Evolutionary conservation across 2,329 filamentous ascomycete genomes (phyloP).

Genomic region (Colletotrichum musicola): DNA sequence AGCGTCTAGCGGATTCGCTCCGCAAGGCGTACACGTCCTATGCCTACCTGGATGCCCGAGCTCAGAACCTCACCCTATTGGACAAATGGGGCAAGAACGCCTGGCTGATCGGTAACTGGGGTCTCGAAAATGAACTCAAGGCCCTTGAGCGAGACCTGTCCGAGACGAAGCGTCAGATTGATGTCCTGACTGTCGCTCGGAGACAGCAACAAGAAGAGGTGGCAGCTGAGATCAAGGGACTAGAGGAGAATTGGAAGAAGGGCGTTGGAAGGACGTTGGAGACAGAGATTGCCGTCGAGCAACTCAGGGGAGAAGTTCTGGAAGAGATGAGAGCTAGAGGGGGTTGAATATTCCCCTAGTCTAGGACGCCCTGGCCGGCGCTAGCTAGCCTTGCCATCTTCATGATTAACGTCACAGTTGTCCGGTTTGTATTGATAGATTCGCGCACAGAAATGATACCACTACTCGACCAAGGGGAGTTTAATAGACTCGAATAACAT

Average conservation of each 20-base stretch:
- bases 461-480: background rate
- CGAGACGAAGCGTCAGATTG: conserved; percentile 74
- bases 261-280: conserved; percentile 86
- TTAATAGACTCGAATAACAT: conserved; percentile 8
- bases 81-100: conserved; percentile 88
- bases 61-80: conserved; percentile 75
- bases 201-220: conserved; percentile 78
- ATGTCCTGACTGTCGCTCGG: conserved; percentile 78
- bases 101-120: conserved; percentile 89
- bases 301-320: conserved; percentile 74
- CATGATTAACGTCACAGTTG: background rate
- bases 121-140: conserved; percentile 79
- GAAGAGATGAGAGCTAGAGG: conserved; percentile 63
- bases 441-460: conserved; percentile 27
- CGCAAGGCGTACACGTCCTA: conserved; percentile 63
- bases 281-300: conserved; percentile 86
- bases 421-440: conserved; percentile 1
- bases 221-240: conserved; percentile 76
- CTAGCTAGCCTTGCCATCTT: background rate
- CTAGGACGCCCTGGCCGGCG: background rate
- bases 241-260: conserved; percentile 84
- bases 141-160: conserved; percentile 81
- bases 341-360: background rate
- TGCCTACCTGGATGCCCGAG: conserved; percentile 65
- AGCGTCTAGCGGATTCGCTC: conserved; percentile 73